These are phyloP conservation scores for Suhomyces maxii DNA, from an alignment of 1,139 yeast species.

Conservation along the genomic window DNA sequence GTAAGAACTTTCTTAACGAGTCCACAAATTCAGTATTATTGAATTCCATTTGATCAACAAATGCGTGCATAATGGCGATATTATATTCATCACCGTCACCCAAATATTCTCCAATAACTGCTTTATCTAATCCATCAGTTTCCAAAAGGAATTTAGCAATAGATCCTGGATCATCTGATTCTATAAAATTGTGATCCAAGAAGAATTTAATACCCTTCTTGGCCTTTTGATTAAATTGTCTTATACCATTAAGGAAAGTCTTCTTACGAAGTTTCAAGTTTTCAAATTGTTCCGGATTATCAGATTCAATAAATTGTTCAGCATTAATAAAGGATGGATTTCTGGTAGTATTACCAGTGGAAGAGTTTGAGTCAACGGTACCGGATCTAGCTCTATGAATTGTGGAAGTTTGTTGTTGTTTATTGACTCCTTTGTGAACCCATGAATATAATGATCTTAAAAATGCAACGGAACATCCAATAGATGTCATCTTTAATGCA, in stretches of 20 bases:
- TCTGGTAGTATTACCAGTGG: conserved; percentile 30
- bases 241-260: conserved; percentile 73
- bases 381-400: conserved; percentile 39
- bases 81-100: conserved; percentile 87
- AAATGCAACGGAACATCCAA: conserved; percentile 79
- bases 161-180: conserved; percentile 57
- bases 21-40: conserved; percentile 69
- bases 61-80: conserved; percentile 86
- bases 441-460: conserved; percentile 80
- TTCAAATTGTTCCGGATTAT: conserved; percentile 86
- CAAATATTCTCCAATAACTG: conserved; percentile 83
- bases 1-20: conserved; percentile 81
- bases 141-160: conserved; percentile 74
- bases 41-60: conserved; percentile 87
- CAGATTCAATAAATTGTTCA: conserved; percentile 40
- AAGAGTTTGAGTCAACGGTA: conserved; percentile 40
- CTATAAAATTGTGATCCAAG: conserved; percentile 62
- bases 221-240: conserved; percentile 81
- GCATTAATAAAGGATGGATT: conserved; percentile 35
- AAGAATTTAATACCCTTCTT: conserved; percentile 72
- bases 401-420: conserved; percentile 11
- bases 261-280: conserved; percentile 80
- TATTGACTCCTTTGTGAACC: conserved; percentile 74
- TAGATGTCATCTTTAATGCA: conserved; percentile 78
- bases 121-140: conserved; percentile 82